A percentile compares a stretch with the other conserved stretches of the same genome.
Conservation (phyloP, 2,329 filamentous ascomycete genomes). For the Trichoderma koningii region DNA sequence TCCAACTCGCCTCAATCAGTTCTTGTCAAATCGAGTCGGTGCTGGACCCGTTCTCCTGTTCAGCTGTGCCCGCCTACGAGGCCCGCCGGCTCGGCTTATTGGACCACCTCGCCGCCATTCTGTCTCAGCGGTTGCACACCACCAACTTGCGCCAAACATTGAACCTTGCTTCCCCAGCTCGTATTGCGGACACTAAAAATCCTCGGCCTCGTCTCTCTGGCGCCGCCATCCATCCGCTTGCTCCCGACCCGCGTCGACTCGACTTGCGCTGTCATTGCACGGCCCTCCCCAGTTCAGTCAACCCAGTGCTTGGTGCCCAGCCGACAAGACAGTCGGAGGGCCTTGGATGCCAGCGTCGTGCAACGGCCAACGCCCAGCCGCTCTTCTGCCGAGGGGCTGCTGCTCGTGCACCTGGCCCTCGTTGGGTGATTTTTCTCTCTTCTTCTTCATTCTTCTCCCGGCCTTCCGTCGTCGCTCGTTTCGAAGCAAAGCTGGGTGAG, state of each 20-base stretch:
- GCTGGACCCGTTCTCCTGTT: background rate
- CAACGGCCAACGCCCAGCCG: conserved; percentile 18
- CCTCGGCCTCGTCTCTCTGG: conserved; percentile 3
- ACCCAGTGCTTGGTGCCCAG: background rate
- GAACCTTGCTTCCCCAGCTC: conserved; percentile 28
- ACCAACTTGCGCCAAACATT: conserved; percentile 20
- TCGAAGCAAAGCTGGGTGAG: background rate
- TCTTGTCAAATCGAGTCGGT: background rate
- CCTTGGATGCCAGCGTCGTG: conserved; percentile 6
- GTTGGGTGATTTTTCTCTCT: background rate
- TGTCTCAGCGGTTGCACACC: conserved; percentile 25
- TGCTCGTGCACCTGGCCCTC: background rate
- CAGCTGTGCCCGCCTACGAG: conserved; percentile 19
- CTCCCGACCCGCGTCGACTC: conserved; percentile 10
- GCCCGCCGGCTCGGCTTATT: conserved; percentile 18
- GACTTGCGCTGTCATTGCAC: background rate
- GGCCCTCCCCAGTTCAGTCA: background rate
- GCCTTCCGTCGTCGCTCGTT: conserved; percentile 20
- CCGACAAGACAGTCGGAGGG: background rate
- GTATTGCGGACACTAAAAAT: conserved; percentile 25
- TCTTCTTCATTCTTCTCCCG: background rate
- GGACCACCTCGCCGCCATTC: conserved; percentile 25
- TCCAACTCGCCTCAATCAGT: background rate
- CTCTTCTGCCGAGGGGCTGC: conserved; percentile 9
- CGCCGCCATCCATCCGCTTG: conserved; percentile 21